Conservation (phyloP, 768 basidiomycete species). For the Termitomyces eurrhizus region DNA sequence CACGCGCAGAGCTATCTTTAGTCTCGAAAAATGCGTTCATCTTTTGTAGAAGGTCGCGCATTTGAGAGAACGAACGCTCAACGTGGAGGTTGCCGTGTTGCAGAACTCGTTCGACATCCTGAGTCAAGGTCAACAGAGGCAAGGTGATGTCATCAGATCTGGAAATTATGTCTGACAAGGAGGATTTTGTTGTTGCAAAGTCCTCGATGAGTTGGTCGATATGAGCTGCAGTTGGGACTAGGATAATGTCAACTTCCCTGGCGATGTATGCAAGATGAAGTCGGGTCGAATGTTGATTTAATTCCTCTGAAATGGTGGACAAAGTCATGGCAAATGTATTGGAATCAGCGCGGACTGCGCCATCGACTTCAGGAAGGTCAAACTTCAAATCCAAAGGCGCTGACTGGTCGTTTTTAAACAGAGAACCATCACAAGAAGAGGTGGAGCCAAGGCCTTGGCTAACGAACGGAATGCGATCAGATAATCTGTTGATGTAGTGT, state of each 20-base stretch:
- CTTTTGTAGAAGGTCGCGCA: slow-evolving; percentile 49
- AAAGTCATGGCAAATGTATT: slow-evolving; percentile 68
- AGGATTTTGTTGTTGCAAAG: slow-evolving; percentile 33
- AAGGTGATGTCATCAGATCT: slow-evolving; percentile 26
- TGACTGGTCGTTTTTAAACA: slow-evolving; percentile 14
- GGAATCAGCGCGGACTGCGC: slow-evolving; percentile 60
- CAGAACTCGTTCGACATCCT: slow-evolving; percentile 31
- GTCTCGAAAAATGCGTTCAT: slow-evolving; percentile 49
- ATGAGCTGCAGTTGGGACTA: slow-evolving; percentile 32
- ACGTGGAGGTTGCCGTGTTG: slow-evolving; percentile 32
- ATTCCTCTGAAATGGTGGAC: slow-evolving; percentile 44
- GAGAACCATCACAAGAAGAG: slow-evolving; percentile 6
- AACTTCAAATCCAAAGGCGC: slow-evolving; percentile 44
- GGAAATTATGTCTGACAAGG: slow-evolving; percentile 25
- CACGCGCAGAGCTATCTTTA: slow-evolving; percentile 41
- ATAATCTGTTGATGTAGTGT: slow-evolving; percentile 44
- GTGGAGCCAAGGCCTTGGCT: slow-evolving; percentile 26
- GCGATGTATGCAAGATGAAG: slow-evolving; percentile 52
- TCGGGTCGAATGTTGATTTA: slow-evolving; percentile 45
- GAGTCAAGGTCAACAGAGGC: slow-evolving; percentile 32
- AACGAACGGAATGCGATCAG: slow-evolving; percentile 56
- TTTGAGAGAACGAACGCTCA: slow-evolving; percentile 45
- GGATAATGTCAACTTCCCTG: slow-evolving; percentile 43
- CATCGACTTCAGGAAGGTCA: slow-evolving; percentile 57
- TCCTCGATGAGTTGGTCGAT: slow-evolving; percentile 37